Evolutionary conservation across 148 eudicot genomes (phyloP), one percentile per base, ranked within the genome.

Genomic region (Vaccinium vitisidaea): DNA sequence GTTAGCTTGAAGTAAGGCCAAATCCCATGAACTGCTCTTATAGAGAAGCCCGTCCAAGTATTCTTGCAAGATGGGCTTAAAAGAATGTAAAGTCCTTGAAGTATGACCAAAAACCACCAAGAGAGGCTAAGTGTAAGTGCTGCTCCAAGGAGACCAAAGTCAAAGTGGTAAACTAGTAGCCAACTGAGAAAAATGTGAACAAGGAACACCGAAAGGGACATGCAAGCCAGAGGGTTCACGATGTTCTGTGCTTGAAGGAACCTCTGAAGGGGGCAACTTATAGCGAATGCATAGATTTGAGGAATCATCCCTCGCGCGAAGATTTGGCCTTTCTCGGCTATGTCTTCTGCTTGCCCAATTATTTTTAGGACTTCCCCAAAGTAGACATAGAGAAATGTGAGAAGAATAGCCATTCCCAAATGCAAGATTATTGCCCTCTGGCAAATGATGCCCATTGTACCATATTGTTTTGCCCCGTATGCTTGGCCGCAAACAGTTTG

Each of bases 401-500:
- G 86, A 27, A 89, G 58, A 11, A 88, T 8, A 43, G 93, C 91
- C 48, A 88, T 92, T 25, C 89, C 92, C 14, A 89, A 63, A 23
- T 92, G 92, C 21, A 92, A 82, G 54, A 92, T 27, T 18, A 92
- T 84, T n/a, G 93, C 93, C 55, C 91, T 82, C 86, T 91, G 93
- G 88, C 91, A 89, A n/a, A 92, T 92, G 12, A 91, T 75, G 14
- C 94, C 94, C 90, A 92, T 84, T 49, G 90, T 78, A 15, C 88
- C 84, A 54, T 87, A 88, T 67, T 84, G 79, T 81, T 86, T 91
- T 43, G 93, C 94, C 4, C 93, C 93, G 49, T 90, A 91, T 12
- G 94, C 92, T 87, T 92, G 93, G 13, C 94, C 93, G 61, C 93
- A 91, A 2, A 92, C 93, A 7, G 94, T 92, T 80, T 91, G 93